These are phyloP conservation scores for Saturnispora saitoi DNA, from an alignment of 805 yeast species.

Conservation along the genomic window DNA sequence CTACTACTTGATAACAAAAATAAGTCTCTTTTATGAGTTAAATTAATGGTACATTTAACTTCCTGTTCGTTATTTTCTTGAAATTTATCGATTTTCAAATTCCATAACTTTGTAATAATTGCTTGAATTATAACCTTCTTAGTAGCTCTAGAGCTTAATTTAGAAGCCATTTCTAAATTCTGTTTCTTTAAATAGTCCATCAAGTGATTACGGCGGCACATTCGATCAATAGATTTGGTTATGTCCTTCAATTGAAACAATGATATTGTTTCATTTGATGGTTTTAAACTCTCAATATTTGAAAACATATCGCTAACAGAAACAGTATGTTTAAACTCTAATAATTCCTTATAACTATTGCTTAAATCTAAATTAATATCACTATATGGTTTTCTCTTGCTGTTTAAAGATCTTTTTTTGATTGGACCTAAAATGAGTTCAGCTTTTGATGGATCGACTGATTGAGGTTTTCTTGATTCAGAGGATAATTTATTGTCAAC, in stretches of 20 bases:
- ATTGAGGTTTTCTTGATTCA: neutral
- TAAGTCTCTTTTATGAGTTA: slow-evolving; percentile 25
- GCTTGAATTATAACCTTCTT: slow-evolving; percentile 18
- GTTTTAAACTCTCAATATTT: slow-evolving; percentile 25
- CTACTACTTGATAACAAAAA: slow-evolving; percentile 27
- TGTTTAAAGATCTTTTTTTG: slow-evolving; percentile 12
- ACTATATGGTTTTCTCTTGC: neutral
- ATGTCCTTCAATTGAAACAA: slow-evolving; percentile 14
- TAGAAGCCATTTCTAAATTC: slow-evolving; percentile 1
- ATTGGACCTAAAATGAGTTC: slow-evolving; percentile 23
- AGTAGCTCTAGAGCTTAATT: slow-evolving; percentile 3
- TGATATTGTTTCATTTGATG: slow-evolving; percentile 18
- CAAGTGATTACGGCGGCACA: slow-evolving; percentile 13
- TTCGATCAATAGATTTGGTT: slow-evolving; percentile 6
- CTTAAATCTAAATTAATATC: slow-evolving; percentile 21
- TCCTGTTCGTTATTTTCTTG: slow-evolving; percentile 8
- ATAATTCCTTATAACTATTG: slow-evolving; percentile 22
- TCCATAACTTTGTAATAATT: slow-evolving; percentile 23
- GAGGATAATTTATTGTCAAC: neutral
- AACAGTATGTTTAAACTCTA: slow-evolving; percentile 23
- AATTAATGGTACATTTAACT: slow-evolving; percentile 17
- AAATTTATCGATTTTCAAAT: slow-evolving; percentile 13
- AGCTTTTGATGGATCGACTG: slow-evolving; percentile 12
- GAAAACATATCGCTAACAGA: slow-evolving; percentile 19
- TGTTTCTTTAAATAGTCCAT: slow-evolving; percentile 14